A percentile compares a stretch with the other conserved stretches of the same genome.
phyloP scores from a whole-genome alignment of 257 asterid genomes.

The Solanum paucissectum region DNA sequence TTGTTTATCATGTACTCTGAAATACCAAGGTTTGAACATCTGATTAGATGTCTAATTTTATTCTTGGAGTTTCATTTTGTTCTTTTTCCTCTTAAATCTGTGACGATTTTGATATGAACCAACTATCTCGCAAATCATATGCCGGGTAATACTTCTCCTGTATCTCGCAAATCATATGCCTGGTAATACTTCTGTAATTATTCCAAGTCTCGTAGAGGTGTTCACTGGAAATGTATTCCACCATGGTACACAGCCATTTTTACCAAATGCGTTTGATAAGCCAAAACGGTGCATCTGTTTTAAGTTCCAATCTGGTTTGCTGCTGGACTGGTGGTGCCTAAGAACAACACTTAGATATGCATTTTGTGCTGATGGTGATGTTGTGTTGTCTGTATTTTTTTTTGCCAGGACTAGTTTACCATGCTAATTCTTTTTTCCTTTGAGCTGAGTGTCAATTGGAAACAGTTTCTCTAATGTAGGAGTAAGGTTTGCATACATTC shows the following conservation, averaged over 20 bases:
- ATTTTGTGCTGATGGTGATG: background rate
- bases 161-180: background rate
- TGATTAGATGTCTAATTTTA: background rate
- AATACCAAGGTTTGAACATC: background rate
- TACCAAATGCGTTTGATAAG: background rate
- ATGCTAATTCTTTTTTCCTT: background rate
- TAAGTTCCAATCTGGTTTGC: background rate
- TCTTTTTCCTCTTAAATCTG: background rate
- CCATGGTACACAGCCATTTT: background rate
- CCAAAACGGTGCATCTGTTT: background rate
- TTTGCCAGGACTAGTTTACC: background rate
- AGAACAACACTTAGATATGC: background rate
- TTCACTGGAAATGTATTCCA: background rate
- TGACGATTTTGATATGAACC: background rate
- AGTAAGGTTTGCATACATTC: background rate
- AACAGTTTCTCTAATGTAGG: background rate
- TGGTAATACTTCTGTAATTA: background rate
- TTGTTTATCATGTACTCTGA: background rate
- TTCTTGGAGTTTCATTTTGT: background rate
- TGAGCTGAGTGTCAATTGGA: background rate
- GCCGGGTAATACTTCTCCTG: background rate
- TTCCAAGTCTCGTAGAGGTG: background rate
- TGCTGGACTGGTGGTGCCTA: background rate
- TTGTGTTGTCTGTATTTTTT: background rate
- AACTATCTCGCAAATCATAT: background rate